Evolutionary conservation across 192 early-diverging fungal genomes (phyloP).

Genomic region (Helicostylum pulchrum): DNA sequence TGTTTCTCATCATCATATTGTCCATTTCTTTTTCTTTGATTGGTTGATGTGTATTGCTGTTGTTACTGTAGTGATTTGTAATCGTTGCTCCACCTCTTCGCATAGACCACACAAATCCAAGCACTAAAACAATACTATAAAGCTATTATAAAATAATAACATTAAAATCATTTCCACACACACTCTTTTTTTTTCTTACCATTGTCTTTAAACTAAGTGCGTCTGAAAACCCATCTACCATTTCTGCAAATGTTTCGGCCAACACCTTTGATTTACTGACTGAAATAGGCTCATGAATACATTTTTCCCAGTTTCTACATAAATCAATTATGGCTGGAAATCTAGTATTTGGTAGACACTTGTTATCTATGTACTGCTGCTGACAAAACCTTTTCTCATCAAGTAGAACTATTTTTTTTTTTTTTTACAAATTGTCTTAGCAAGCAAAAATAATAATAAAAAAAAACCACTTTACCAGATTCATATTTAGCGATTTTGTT

Average conservation of each 20-base stretch:
- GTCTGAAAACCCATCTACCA: conserved; percentile 77
- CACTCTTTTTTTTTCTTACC: neutral
- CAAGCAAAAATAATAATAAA: neutral
- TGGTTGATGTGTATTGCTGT: too few relatives aligned
- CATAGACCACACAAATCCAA: too few relatives aligned
- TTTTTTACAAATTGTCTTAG: neutral
- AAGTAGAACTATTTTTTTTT: conserved; percentile 10
- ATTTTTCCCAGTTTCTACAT: conserved; percentile 60
- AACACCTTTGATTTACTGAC: conserved; percentile 54
- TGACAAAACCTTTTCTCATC: conserved; percentile 1
- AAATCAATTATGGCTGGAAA: conserved; percentile 52
- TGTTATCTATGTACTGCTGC: conserved; percentile 33
- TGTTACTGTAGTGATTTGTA: too few relatives aligned
- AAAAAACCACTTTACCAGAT: conserved; percentile 18
- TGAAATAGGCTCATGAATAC: conserved; percentile 32
- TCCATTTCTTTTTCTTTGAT: neutral
- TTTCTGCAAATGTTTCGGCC: conserved; percentile 82
- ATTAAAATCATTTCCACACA: neutral
- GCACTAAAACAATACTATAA: too few relatives aligned
- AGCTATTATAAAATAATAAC: neutral
- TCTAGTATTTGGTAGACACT: conserved; percentile 46
- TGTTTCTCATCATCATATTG: neutral
- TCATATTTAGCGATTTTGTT: conserved; percentile 24
- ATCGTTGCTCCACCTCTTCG: too few relatives aligned
- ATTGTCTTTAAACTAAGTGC: conserved; percentile 73